Conservation (phyloP, 2,329 filamentous ascomycete species). For the Xenoacremonium recifei region DNA sequence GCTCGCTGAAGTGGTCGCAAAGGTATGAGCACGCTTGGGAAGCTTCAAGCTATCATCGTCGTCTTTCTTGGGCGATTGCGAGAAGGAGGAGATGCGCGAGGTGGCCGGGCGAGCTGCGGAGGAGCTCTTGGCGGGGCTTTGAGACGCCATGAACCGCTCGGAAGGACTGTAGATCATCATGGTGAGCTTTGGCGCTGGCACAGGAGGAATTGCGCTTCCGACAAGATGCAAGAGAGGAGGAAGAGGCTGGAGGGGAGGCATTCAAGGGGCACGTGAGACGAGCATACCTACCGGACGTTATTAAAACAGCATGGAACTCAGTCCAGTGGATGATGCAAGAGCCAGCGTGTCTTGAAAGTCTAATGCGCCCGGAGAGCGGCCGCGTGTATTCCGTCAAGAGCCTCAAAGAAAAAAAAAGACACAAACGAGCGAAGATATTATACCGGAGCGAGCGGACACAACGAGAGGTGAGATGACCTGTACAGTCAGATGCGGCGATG, state of each 20-base stretch:
- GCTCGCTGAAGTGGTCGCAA: slow-evolving; percentile 38
- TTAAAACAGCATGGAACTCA: slow-evolving; percentile 10
- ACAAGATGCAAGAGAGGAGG: neutral
- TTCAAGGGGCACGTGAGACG: slow-evolving; percentile 2
- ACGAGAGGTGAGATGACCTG: no score
- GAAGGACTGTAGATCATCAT: slow-evolving; percentile 27
- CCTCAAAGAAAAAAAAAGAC: no score
- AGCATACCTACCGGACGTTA: slow-evolving; percentile 17
- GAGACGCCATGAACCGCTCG: slow-evolving; percentile 34
- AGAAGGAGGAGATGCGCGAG: slow-evolving; percentile 30
- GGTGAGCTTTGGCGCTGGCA: slow-evolving; percentile 9
- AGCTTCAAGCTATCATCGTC: slow-evolving; percentile 31
- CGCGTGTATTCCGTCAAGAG: no score
- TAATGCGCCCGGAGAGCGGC: slow-evolving; percentile 5
- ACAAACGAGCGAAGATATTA: no score
- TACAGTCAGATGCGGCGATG: no score
- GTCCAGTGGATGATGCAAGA: slow-evolving; percentile 24
- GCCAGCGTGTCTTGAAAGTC: slow-evolving; percentile 24
- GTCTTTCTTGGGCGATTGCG: slow-evolving; percentile 22
- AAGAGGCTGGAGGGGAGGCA: slow-evolving; percentile 1
- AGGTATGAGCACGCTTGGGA: slow-evolving; percentile 47
- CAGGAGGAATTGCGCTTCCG: neutral
- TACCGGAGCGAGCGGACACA: no score
- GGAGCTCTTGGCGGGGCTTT: slow-evolving; percentile 25
- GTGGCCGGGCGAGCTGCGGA: slow-evolving; percentile 29